A percentile compares a stretch with the other conserved stretches of the same genome.
phyloP scores from a whole-genome alignment of 257 asterid species.

The Solanum neorickii region DNA sequence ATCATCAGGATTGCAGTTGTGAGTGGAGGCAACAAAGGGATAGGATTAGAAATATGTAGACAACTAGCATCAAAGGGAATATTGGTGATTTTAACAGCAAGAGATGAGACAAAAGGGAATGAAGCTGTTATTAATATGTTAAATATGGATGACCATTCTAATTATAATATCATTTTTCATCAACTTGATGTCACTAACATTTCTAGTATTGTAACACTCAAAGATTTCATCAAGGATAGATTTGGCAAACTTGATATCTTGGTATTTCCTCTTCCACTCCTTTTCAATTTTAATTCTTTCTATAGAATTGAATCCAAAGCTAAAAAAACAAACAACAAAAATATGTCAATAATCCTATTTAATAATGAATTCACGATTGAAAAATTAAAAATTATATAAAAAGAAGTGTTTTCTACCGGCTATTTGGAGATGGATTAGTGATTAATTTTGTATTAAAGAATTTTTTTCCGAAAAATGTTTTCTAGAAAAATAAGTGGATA shows the following conservation, averaged over 20 bases:
- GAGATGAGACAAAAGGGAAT: slow-evolving; percentile 32
- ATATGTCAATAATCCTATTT: not conserved
- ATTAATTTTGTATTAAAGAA: too few species aligned
- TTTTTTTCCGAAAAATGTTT: too few species aligned
- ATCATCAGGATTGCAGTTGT: slow-evolving; percentile 39
- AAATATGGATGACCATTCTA: slow-evolving; percentile 5
- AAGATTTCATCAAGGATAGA: slow-evolving; percentile 15
- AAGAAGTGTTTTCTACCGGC: too few species aligned
- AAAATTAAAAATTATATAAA: not conserved
- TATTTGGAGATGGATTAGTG: too few species aligned
- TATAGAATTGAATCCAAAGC: not conserved
- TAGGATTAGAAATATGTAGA: slow-evolving; percentile 30
- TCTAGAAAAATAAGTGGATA: too few species aligned
- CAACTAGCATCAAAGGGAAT: slow-evolving; percentile 29
- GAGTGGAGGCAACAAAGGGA: slow-evolving; percentile 40
- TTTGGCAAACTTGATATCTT: slow-evolving; percentile 44
- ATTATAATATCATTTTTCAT: slow-evolving; percentile 25
- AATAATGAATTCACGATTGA: not conserved
- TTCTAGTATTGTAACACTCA: slow-evolving; percentile 18
- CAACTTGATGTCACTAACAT: slow-evolving; percentile 37
- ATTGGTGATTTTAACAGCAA: slow-evolving; percentile 27
- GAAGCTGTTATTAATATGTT: slow-evolving; percentile 25
- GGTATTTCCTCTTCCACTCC: slow-evolving; percentile 9
- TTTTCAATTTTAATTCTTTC: not conserved
- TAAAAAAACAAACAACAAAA: not conserved